Base-by-base conservation (phyloP, 495 filamentous ascomycete species). In the Hyaloscypha bicolor region DNA sequence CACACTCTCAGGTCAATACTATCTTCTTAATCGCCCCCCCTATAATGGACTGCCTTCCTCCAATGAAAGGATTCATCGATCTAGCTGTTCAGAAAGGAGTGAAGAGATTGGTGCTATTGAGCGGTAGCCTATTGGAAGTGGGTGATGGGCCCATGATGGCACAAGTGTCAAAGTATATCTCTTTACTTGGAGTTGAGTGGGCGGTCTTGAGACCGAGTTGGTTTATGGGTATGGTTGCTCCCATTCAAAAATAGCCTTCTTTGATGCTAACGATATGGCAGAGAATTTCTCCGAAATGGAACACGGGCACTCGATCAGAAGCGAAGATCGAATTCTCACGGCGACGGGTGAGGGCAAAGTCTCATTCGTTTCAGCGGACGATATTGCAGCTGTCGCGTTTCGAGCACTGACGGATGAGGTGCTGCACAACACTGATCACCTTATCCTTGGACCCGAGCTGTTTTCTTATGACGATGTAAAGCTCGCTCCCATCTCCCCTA, bases 341-440 rank as follows among this genome's bases (percentile, higher is more conserved):
- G 79, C 81, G 6, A 76, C 79, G 0, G 73, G 78, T 16, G 64
- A 77, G 21, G 83, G 81, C 21, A 79, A 77, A 65, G 73, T 85
- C 55, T 78, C 80, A 0, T 85, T 80, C 71, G 71, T 85, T n/a
- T 78, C 77, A 22, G 77, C 77, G 6, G 70, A 79, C 19, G 83
- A 85, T 62, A 82, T 86, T 58, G 81, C 82, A 2, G 75, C 77
- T 25, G 79, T 83, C 3, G 82, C 79, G 31, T 76, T 79, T 48
- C 68, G 75, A 37, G 76, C 76, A 4, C 68, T 85, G 55, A 84
- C 79, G 9, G 73, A 75, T 21, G 37, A 68, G 55, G 69, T 75
- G n/a, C 63, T 79, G 14, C 76, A 77, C 21, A 83, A 84, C 62
- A 78, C 76, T 0, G 82, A 83, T 55, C 77, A 77, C 63, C 8